Evolutionary conservation across 805 yeast species (phyloP).

Genomic region (Saturnispora halmiae): DNA sequence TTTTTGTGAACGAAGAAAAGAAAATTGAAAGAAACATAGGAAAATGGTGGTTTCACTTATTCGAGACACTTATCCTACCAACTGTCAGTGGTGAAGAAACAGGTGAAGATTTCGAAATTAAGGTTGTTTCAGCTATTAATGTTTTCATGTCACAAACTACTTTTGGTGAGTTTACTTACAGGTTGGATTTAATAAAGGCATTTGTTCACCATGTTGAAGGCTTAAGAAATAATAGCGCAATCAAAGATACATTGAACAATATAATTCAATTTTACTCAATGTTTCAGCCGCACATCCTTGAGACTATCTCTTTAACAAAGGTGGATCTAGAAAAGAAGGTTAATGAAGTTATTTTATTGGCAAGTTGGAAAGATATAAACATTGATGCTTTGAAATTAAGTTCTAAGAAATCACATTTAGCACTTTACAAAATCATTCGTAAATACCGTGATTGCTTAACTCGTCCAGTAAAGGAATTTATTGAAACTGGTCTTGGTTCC

Average conservation of each 20-base stretch:
- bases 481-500: constrained; percentile 49
- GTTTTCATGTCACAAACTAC: constrained; percentile 68
- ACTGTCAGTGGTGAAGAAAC: constrained; percentile 33
- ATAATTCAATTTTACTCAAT: constrained; percentile 58
- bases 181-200: constrained; percentile 55
- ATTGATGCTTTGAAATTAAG: constrained; percentile 89
- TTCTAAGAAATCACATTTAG: constrained; percentile 80
- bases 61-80: constrained; percentile 65
- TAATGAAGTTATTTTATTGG: constrained; percentile 74
- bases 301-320: constrained; percentile 36
- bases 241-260: constrained; percentile 42
- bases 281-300: constrained; percentile 43
- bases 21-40: constrained; percentile 44
- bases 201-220: constrained; percentile 46
- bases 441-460: constrained; percentile 63
- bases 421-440: constrained; percentile 71
- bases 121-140: constrained; percentile 52
- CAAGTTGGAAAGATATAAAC: constrained; percentile 97
- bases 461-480: constrained; percentile 40
- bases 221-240: constrained; percentile 22
- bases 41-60: constrained; percentile 88
- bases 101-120: constrained; percentile 27
- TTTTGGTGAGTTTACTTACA: constrained; percentile 58
- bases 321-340: constrained; percentile 66
- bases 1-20: constrained; percentile 58